These are phyloP conservation scores for Coemansia sp. DNA, from an alignment of 192 early-diverging fungal genomes.

Conservation along the genomic window DNA sequence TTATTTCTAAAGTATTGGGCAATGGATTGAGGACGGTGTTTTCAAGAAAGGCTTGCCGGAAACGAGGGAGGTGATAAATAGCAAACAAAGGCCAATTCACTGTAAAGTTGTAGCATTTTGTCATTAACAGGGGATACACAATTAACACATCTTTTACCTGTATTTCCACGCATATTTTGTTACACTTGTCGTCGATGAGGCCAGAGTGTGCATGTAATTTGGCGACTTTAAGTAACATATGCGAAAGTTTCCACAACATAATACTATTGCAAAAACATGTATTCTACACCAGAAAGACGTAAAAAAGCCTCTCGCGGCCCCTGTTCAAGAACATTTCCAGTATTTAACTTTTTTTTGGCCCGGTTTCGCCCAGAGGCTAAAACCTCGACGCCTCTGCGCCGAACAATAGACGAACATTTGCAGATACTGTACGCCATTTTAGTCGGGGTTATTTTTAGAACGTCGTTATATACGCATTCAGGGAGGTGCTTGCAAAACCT, in stretches of 20 bases:
- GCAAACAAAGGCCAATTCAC: no score
- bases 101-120: neutral
- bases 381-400: neutral
- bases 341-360: no score
- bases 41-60: neutral
- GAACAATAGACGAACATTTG: neutral
- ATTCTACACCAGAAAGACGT: no score
- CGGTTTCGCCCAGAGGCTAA: neutral
- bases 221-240: no score
- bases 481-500: no score
- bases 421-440: neutral
- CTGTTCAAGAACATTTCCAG: no score
- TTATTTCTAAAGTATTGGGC: neutral
- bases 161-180: no score
- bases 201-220: no score
- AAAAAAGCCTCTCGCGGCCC: no score
- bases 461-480: neutral
- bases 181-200: no score
- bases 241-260: no score
- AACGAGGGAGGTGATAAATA: neutral
- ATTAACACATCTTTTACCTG: neutral
- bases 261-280: no score
- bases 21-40: neutral
- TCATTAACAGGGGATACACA: neutral
- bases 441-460: constrained; percentile 6